Evolutionary conservation across 768 basidiomycete species (phyloP), one percentile per base, ranked within the genome.

Genomic region (Heimioporus sp.): DNA sequence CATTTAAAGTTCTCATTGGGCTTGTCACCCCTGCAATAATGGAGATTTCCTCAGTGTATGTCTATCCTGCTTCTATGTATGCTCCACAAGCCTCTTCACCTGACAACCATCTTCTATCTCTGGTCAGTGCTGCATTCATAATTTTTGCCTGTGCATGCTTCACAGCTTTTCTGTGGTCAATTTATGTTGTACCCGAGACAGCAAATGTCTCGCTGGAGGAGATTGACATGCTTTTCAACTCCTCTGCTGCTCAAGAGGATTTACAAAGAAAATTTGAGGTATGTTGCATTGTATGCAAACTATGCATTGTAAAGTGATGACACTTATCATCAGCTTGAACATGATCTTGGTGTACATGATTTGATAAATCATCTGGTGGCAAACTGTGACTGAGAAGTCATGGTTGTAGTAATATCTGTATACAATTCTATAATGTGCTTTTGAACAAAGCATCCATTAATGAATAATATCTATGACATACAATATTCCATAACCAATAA

Each of bases 161-260:
- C 46, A 56, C 76, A 11, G 88, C 81, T 0, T 86, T 87, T 56
- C 55, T 90, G 38, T 92, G 90, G 89, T 75, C 85, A 24, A 86
- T 80, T 5, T 75, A 81, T 52, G 49, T 70, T 52, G 83, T 92
- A 0, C 90, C 88, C 3, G 89, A 92, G 70, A 92, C 89, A 13
- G 86, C 87, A 24, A 83, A 85, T 53, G 72, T 89, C 4, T 82
- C 87, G 8, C 67, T 91, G 1, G 90, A 92, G 58, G 87, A 89
- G 63, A 82, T 90, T 43, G 89, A 92, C 61, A 74, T 68, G 8
- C 69, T 90, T 11, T 90, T 91, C 59, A 74, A 73, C 37, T 80
- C 81, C 1, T 72, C 76, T n/a, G 82, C 75, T 15, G 85, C 80
- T 0, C 70, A 60, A 36, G 82, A 83, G 48, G 86, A 90, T 57